Evolutionary conservation across 352 stramenopile species (phyloP), one percentile per base, ranked within the genome.

Genomic region (Phytophthora cactorum): DNA sequence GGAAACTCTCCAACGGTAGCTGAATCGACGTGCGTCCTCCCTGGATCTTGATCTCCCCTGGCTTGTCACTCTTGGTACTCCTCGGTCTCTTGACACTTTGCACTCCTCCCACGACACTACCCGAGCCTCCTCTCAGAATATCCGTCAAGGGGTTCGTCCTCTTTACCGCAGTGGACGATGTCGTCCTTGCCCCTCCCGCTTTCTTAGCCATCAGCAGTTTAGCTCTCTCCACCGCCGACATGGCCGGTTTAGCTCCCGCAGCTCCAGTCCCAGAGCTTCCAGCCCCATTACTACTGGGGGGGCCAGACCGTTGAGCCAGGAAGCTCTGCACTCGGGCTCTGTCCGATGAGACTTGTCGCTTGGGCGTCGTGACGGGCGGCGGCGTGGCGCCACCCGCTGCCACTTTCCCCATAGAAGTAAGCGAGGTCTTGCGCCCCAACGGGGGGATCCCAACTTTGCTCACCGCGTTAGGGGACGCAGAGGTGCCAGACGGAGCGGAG

Each of bases 131-230:
- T 65, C 84, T 89, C 4, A 95, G 49, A 51, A 95, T 90, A 52
- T 93, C 87, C 2, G 87, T 86, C 17, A 95, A 69, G 5, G 87
- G 87, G 51, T 95, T 95, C 28, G 78, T 78, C 31, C 85, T 80
- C 66, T 93, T 95, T 4, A 91, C 80, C 1, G 84, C 68, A 14
- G 68, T 73, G 3, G 75, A 60, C 5, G 28, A 63, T 3, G 66
- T 50, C 10, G 66, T 43, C 5, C 62, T 68, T 5, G 60, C 4
- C 31, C 60, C 70, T 46, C 64, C 68, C 3, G 82, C 63, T 66
- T 92, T 94, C 63, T 91, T 91, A 28, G 84, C 78, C 86, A 94
- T 92, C 12, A 94, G 31, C 3, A 89, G 67, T 63, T 94, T 94
- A 10, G 86, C 86, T 39, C 86, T 81, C 49, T 92, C 86, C 5